Base-by-base conservation (phyloP, 2,329 filamentous ascomycete species). In the Microdochium bolleyi region DNA sequence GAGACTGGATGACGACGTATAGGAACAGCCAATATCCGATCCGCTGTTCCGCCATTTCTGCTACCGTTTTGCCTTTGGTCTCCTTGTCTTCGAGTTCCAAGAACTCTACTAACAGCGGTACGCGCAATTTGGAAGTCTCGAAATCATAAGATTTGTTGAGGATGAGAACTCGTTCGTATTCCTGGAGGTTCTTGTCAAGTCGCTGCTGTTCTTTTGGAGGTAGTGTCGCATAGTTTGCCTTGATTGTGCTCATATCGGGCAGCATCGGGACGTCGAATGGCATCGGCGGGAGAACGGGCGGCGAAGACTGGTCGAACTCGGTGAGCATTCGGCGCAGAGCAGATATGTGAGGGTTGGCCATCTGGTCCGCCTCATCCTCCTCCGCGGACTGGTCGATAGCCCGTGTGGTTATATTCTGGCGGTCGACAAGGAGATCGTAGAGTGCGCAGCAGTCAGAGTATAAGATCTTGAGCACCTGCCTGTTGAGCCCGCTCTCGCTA, bases 361-460 rank as follows among this genome's bases (percentile, higher is more conserved):
- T 69, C 2, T 73, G 67, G 11, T 74, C 72, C 9, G 72, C 70
- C 1, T 78, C 74, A 1, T 77, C 77, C 22, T 82, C 75, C 19
- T 75, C 72, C 4, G 80, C 73, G 5, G 76, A 77, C 58, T 88
- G 82, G 61, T 92, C 88, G 25, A 86, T 83, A 2, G 86, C 85
- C 54, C 92, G 83, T 1, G 88, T 89, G 0, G 92, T 96, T 27
- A 95, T 69, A 32, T 83, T 80, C 24, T 79, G 80, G 24, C 91
- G 85, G 66, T 97, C 90, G 4, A 90, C 94, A 14, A 96, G 73
- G 54, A 96, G 75, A 63, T 97, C 92, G 69, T 97, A 97, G 16
- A 97, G 74, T 38, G 85, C 82, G 60, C 88, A 89, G 62, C 96
- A 82, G 66, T 99, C 92, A 24, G 83, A 79, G 70, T 96, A 97